Evolutionary conservation across 495 filamentous ascomycete species (phyloP).

Genomic region (Podospora pseudoanserina): DNA sequence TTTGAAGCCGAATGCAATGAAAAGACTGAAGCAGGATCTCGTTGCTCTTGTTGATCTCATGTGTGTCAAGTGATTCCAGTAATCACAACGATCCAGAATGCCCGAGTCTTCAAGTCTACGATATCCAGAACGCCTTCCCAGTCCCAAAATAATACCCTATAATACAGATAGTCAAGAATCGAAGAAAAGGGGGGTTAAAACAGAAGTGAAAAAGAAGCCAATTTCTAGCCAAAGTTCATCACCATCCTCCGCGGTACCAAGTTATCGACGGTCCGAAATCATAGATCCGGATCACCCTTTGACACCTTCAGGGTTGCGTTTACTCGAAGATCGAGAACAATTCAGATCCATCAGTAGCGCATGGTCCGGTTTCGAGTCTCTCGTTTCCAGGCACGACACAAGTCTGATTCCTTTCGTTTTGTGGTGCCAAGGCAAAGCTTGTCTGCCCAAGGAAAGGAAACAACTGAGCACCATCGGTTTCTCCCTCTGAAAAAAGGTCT

Average conservation of each 20-base stretch:
- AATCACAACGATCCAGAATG: neutral
- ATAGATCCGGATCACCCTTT: neutral
- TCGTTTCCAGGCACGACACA: slow-evolving; percentile 41
- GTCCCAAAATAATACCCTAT: neutral
- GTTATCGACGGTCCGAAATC: neutral
- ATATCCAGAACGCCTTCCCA: neutral
- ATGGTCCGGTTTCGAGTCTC: slow-evolving; percentile 41
- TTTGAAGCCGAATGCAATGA: neutral
- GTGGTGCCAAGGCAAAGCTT: slow-evolving; percentile 42
- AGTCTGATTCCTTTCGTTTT: slow-evolving; percentile 36
- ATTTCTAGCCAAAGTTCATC: slow-evolving; percentile 1
- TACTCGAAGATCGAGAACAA: slow-evolving; percentile 44
- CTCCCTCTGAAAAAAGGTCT: slow-evolving; percentile 31
- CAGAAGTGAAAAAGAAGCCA: slow-evolving; percentile 3
- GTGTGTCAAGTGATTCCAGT: neutral
- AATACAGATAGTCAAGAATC: neutral
- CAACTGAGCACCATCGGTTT: slow-evolving; percentile 41
- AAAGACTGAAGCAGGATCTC: neutral
- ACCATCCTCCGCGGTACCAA: neutral
- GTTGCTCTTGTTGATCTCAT: neutral
- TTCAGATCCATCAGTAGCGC: slow-evolving; percentile 41
- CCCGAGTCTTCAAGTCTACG: neutral
- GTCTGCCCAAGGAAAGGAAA: slow-evolving; percentile 41
- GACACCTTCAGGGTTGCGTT: neutral
- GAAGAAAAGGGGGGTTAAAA: neutral